Conservation (phyloP, 306 rosid genomes). For the Dalbergia cochinchinensis region DNA sequence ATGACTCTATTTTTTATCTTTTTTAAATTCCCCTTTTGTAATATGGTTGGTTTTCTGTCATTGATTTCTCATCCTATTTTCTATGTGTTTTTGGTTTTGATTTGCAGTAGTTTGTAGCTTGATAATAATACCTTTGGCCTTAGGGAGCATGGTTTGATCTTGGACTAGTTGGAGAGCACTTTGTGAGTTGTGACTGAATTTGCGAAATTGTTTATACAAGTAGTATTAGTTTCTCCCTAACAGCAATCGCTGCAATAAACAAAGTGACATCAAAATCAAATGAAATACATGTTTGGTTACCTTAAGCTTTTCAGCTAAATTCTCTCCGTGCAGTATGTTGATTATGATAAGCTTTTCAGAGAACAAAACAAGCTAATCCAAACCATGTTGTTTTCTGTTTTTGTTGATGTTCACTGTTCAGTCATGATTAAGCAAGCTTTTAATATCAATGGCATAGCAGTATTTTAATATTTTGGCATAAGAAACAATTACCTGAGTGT, state of each 20-base stretch:
- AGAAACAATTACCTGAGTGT: no score
- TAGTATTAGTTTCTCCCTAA: background rate
- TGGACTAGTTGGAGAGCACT: background rate
- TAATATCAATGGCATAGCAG: no score
- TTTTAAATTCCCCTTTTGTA: background rate
- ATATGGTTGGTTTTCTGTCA: background rate
- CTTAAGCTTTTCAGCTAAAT: no score
- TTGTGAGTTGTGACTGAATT: background rate
- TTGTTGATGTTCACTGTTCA: no score
- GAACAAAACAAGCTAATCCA: no score
- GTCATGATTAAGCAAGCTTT: no score
- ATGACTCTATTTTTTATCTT: background rate
- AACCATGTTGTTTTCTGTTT: no score
- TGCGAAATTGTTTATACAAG: background rate
- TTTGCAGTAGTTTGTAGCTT: no score
- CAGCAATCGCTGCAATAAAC: background rate
- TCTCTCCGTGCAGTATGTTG: no score
- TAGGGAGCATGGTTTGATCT: conserved; percentile 2
- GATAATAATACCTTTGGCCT: background rate
- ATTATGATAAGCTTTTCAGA: no score
- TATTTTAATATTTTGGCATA: no score
- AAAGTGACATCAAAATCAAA: background rate
- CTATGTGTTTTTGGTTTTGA: background rate
- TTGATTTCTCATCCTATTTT: background rate
- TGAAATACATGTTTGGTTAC: no score